Base-by-base conservation (phyloP, 192 early-diverging fungal species). In the Gigaspora rosea region DNA sequence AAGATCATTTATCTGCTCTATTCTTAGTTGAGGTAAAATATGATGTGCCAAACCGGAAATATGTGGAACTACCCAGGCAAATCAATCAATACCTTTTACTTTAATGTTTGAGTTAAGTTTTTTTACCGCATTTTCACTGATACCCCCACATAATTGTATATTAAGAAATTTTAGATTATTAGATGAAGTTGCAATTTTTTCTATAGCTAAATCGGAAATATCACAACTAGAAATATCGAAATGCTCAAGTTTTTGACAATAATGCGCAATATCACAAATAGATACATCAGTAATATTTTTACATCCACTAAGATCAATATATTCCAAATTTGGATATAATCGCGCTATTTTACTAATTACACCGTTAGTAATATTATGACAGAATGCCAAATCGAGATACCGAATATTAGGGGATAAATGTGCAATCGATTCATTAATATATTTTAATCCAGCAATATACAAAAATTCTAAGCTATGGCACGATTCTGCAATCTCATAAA, bases 181-280 rank as follows among this genome's bases (percentile, higher is more conserved):
- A 63, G 15, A 63, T 20, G 20, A 63, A 63, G 15, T 63, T 63
- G 61, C 20, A 63, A 63, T 63, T 8, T 63, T 63, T 63, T 63
- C 20, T 63, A 63, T 63, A 63, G 61, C 20, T 63, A 63, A 63
- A 63, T 63, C 61, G 20, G 20, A 63, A 63, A 63, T 63, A 63
- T 63, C 20, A 63, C 61, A 63, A 63, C 3, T 35, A 63, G 15
- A n/a, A 63, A 63, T 10, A 63, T 63, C 61, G 61, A 63, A 63
- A 63, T 63, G 61, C 33, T 63, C 20, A 63, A 63, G 61, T 35
- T 63, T 63, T 63, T 63, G 61, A 35, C 20, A 63, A 63, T 63
- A 63, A 63, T 63, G 20, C 20, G 61, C 20, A 12, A 63, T 63
- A 63, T 63, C 61, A 63, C 61, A 63, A 63, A 63, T 63, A 63